Percentiles rank a stretch among this genome's conserved stretches.
phyloP scores from a whole-genome alignment of 441 rosid species.

The Syzygium malaccense region DNA sequence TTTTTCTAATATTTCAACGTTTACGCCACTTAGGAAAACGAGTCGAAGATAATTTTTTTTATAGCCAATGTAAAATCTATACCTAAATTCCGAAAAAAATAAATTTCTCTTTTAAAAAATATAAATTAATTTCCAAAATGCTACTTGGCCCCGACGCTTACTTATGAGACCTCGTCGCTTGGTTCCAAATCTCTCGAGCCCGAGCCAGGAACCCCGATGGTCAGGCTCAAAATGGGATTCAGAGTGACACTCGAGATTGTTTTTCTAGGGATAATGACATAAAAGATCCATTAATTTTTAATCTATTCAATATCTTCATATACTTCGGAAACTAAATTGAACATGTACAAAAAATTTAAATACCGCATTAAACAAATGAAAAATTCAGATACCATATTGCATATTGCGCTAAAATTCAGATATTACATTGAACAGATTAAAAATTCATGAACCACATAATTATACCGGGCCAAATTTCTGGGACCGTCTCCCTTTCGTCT shows the following conservation, averaged over 20 bases:
- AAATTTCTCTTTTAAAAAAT: background rate
- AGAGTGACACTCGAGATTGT: background rate
- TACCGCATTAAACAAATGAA: no score
- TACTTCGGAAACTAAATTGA: no score
- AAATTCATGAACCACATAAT: no score
- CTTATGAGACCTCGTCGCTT: background rate
- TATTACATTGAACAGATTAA: no score
- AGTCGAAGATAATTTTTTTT: accelerated
- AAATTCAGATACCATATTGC: no score
- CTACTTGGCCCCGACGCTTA: background rate
- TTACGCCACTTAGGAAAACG: background rate
- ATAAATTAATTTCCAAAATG: background rate
- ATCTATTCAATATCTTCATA: no score
- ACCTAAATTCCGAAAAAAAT: background rate
- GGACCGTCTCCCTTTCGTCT: no score
- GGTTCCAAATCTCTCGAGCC: background rate
- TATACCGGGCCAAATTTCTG: no score
- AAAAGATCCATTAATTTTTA: no score
- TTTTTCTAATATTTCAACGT: background rate
- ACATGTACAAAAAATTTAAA: no score
- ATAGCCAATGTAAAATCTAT: background rate
- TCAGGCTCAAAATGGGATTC: background rate
- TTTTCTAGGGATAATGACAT: no score
- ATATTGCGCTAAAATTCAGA: no score
- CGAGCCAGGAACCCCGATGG: background rate